Evolutionary conservation across 306 rosid species (phyloP).

Genomic region (Fragaria ananassa): DNA sequence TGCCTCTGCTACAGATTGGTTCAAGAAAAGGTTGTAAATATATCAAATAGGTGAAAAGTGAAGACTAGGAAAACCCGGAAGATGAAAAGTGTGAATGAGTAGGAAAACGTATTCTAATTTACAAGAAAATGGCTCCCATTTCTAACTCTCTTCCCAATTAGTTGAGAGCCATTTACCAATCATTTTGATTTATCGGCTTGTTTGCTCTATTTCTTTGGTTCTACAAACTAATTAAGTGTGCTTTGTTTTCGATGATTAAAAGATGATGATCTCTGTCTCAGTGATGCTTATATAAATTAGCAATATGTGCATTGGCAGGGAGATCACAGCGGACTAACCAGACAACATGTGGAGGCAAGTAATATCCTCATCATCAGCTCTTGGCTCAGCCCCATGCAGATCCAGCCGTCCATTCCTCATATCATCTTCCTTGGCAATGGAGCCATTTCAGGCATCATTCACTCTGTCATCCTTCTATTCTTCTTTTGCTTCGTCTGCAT

Average conservation of each 20-base stretch:
- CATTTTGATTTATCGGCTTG: neutral
- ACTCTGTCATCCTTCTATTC: neutral
- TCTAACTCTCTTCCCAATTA: neutral
- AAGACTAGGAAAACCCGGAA: too few species aligned
- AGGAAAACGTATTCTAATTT: too few species aligned
- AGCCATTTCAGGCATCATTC: neutral
- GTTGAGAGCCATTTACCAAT: neutral
- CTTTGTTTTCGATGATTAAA: neutral
- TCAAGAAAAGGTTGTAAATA: too few species aligned
- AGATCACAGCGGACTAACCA: neutral
- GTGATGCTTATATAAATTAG: neutral
- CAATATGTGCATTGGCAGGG: slow-evolving; percentile 3
- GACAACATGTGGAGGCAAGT: slow-evolving; percentile 20
- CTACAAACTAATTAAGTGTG: neutral
- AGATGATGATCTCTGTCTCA: neutral
- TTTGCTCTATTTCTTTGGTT: neutral
- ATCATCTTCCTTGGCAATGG: neutral
- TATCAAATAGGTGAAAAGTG: too few species aligned
- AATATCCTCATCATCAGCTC: neutral
- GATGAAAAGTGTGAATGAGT: too few species aligned
- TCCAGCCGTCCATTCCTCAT: neutral
- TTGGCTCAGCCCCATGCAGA: slow-evolving; percentile 8
- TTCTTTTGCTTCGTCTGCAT: slow-evolving; percentile 1
- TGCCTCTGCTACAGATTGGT: too few species aligned
- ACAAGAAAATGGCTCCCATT: neutral